Percentiles rank a stretch among this genome's conserved stretches.
phyloP scores from a whole-genome alignment of 768 basidiomycete genomes.

The Amanita subjunquillea region DNA sequence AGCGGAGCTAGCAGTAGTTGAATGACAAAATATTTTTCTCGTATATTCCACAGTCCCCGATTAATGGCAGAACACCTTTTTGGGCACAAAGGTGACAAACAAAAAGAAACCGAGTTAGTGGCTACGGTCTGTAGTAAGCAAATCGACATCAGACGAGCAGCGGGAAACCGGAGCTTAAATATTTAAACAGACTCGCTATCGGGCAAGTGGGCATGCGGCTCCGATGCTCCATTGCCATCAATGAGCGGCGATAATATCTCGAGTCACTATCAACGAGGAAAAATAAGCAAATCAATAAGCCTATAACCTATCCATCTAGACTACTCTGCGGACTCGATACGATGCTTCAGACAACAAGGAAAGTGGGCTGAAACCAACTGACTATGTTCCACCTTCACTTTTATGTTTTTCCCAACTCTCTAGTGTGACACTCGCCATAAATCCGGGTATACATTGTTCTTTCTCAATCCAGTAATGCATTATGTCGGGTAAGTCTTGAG shows the following conservation, averaged over 20 bases:
- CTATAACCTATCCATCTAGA: background rate
- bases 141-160: background rate
- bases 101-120: background rate
- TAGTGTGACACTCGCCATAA: constrained; percentile 80
- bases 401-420: constrained; percentile 81
- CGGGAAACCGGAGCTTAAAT: background rate
- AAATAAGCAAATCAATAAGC: background rate
- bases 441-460: constrained; percentile 81
- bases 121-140: background rate
- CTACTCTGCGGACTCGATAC: background rate
- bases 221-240: background rate
- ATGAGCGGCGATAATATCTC: background rate
- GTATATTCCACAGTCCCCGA: background rate
- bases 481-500: constrained; percentile 62
- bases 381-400: constrained; percentile 11
- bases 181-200: background rate
- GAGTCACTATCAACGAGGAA: background rate
- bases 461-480: constrained; percentile 83
- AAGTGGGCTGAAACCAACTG: background rate
- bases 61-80: background rate
- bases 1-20: background rate
- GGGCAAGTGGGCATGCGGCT: background rate
- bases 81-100: background rate
- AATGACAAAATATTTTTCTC: background rate
- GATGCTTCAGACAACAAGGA: background rate